A percentile compares a stretch with the other conserved stretches of the same genome.
These are phyloP conservation scores for Fusarium longipes DNA, from an alignment of 2,329 filamentous ascomycete genomes.

Conservation along the genomic window DNA sequence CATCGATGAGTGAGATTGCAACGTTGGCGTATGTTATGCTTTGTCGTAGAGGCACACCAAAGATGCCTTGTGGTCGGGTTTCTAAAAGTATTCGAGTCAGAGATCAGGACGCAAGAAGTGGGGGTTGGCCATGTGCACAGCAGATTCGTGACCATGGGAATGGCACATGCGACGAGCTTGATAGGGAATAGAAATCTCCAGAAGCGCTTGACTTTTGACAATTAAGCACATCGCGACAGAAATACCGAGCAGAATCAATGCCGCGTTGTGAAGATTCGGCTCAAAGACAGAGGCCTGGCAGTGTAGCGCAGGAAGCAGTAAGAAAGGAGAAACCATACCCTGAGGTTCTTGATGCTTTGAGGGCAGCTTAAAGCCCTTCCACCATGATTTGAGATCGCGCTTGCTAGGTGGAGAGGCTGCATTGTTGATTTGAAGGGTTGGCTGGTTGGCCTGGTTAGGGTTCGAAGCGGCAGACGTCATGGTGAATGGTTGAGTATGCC, in stretches of 20 bases:
- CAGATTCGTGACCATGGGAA: not conserved
- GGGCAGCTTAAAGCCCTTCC: conserved; percentile 90
- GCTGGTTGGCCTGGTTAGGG: conserved; percentile 49
- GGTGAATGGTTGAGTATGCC: conserved; percentile 33
- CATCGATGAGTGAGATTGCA: conserved; percentile 94
- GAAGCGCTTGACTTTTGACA: not conserved
- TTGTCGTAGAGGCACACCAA: conserved; percentile 90
- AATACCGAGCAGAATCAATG: not conserved
- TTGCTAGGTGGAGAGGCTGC: conserved; percentile 80
- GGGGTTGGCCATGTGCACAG: conserved; percentile 9
- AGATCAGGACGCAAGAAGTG: conserved; percentile 8
- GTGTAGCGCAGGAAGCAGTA: conserved; percentile 14
- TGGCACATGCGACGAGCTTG: conserved; percentile 3
- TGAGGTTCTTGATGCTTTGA: conserved; percentile 66
- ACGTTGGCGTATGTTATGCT: conserved; percentile 99
- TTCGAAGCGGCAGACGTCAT: conserved; percentile 55
- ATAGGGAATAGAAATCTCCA: not conserved
- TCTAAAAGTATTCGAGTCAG: conserved; percentile 53
- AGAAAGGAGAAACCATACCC: conserved; percentile 56
- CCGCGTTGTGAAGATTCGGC: conserved; percentile 8
- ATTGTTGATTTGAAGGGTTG: conserved; percentile 51
- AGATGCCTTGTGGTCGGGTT: conserved; percentile 77
- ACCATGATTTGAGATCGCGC: conserved; percentile 94
- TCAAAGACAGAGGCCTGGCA: conserved; percentile 1
- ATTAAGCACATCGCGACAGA: conserved; percentile 7